phyloP scores from a whole-genome alignment of 2,329 filamentous ascomycete genomes.

The Juglanconis sp. region DNA sequence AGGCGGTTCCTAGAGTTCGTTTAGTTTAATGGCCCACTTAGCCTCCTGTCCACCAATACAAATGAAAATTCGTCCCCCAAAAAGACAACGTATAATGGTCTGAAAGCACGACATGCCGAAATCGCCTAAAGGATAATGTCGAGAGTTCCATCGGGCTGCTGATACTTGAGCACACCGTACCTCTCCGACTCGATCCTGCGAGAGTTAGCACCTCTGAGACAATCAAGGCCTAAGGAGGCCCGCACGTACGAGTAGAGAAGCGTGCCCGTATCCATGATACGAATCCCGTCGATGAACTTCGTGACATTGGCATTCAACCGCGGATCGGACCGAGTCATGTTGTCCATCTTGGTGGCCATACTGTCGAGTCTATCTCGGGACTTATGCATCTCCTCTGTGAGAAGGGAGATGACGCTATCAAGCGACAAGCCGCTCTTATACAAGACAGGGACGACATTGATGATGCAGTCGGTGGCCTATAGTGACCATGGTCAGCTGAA shows the following conservation, averaged over 20 bases:
- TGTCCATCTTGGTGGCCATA: constrained; percentile 5
- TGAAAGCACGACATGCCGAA: background rate
- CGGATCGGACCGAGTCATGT: constrained; percentile 14
- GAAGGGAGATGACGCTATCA: constrained; percentile 1
- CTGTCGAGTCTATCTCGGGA: constrained; percentile 16
- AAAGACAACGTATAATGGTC: constrained; percentile 1
- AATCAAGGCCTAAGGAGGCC: background rate
- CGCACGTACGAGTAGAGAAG: constrained; percentile 31
- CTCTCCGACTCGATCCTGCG: constrained; percentile 30
- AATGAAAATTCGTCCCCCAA: no score
- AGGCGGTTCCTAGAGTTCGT: no score
- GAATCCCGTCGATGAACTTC: constrained; percentile 30
- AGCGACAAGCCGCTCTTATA: constrained; percentile 14
- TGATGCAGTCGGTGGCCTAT: constrained; percentile 21
- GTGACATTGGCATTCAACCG: constrained; percentile 15
- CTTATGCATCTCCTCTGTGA: constrained; percentile 13
- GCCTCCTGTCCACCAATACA: no score
- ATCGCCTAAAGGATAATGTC: constrained; percentile 26
- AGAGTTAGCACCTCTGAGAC: constrained; percentile 12
- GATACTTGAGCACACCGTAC: constrained; percentile 29
- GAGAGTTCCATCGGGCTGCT: constrained; percentile 31
- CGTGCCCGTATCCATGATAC: constrained; percentile 29
- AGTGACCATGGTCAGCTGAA: background rate
- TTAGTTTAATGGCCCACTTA: no score
- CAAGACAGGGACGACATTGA: constrained; percentile 21